Evolutionary conservation across 208 protist species (phyloP).

Genomic region (Crithidia mellificae): DNA sequence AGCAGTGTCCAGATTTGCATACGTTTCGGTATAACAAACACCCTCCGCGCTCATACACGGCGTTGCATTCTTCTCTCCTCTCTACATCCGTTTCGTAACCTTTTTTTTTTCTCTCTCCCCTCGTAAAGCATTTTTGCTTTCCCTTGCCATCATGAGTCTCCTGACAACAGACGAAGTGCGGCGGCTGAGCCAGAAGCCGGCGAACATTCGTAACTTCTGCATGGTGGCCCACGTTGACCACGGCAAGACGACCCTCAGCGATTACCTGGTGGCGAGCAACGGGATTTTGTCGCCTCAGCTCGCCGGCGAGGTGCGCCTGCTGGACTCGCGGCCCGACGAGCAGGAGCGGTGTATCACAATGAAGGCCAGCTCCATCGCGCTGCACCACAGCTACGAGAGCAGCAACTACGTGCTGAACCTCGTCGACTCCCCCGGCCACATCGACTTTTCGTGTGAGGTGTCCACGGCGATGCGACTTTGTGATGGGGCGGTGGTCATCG

Average conservation of each 20-base stretch:
- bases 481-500: conserved; percentile 97
- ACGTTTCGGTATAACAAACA: background rate
- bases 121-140: too few relatives aligned
- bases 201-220: conserved; percentile 95
- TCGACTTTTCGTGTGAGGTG: conserved; percentile 98
- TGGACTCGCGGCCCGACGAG: conserved; percentile 97
- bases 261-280: conserved; percentile 97
- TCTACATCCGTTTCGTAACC: background rate
- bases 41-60: background rate
- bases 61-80: background rate
- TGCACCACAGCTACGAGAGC: conserved; percentile 77
- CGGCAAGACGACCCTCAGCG: conserved; percentile 98
- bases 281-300: conserved; percentile 97
- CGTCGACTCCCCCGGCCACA: conserved; percentile 99
- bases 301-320: conserved; percentile 97
- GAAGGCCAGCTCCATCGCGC: conserved; percentile 98
- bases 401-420: conserved; percentile 95
- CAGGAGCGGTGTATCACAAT: conserved; percentile 99
- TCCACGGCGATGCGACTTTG: conserved; percentile 97
- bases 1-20: too few relatives aligned
- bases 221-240: conserved; percentile 99
- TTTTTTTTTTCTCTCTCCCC: background rate
- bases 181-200: conserved; percentile 67
- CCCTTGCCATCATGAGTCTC: conserved; percentile 11
- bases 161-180: conserved; percentile 37